phyloP scores from a whole-genome alignment of 2,329 filamentous ascomycete species.

The Neopestalotiopsis sp. region DNA sequence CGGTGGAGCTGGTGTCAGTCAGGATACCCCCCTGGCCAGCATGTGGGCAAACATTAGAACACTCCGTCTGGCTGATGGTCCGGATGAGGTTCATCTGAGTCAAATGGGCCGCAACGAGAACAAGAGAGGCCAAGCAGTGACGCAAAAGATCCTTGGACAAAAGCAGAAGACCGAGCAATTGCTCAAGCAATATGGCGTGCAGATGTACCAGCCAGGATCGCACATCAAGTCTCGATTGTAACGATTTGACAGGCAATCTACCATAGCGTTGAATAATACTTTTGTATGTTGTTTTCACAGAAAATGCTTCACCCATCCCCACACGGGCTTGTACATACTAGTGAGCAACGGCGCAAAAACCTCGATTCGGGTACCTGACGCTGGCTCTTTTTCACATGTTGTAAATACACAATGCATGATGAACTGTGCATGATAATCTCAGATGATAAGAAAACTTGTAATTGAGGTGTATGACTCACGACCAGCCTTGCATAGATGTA shows the following conservation, averaged over 20 bases:
- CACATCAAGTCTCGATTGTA: constrained; percentile 57
- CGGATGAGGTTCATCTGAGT: constrained; percentile 91
- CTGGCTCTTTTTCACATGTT: neutral
- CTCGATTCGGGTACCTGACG: no score
- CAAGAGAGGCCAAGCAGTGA: constrained; percentile 66
- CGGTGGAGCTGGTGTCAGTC: constrained; percentile 87
- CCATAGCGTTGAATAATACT: constrained; percentile 1
- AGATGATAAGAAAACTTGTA: neutral
- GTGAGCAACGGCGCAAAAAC: neutral
- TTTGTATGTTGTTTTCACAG: neutral
- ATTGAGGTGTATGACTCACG: constrained; percentile 5
- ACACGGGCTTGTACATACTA: neutral
- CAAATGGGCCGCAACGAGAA: constrained; percentile 85
- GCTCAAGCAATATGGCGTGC: constrained; percentile 62
- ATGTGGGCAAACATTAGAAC: constrained; percentile 85
- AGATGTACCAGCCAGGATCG: constrained; percentile 54
- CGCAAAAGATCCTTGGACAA: constrained; percentile 69
- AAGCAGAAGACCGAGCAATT: constrained; percentile 68
- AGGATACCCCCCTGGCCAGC: constrained; percentile 89
- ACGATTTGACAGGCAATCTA: neutral
- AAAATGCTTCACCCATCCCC: neutral
- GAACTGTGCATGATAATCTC: neutral
- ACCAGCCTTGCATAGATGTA: constrained; percentile 7
- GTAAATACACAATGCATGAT: neutral
- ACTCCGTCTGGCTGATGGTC: constrained; percentile 86